phyloP scores from a whole-genome alignment of 192 early-diverging fungal genomes.

The Gigaspora rosea region DNA sequence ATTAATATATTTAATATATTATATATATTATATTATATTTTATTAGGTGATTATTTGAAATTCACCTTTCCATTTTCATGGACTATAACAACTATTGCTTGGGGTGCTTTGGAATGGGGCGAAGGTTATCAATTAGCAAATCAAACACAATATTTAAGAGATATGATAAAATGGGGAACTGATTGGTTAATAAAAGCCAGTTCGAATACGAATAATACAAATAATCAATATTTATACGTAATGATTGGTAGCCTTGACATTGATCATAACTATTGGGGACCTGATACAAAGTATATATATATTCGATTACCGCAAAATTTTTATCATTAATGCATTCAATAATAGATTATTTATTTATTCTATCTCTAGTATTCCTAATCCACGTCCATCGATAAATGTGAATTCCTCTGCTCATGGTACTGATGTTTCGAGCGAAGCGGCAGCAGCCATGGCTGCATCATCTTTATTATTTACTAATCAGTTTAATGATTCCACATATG shows the following conservation, averaged over 20 bases:
- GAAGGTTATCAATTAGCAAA: slow-evolving; percentile 54
- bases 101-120: slow-evolving; percentile 58
- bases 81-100: slow-evolving; percentile 47
- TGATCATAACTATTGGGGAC: slow-evolving; percentile 63
- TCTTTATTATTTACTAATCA: slow-evolving; percentile 54
- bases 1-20: neutral
- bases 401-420: slow-evolving; percentile 50
- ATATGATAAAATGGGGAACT: slow-evolving; percentile 60
- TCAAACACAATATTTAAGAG: slow-evolving; percentile 46
- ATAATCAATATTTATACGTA: slow-evolving; percentile 51
- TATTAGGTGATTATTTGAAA: slow-evolving; percentile 57
- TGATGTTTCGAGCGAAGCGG: slow-evolving; percentile 52
- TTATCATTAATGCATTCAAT: neutral
- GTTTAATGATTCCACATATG: slow-evolving; percentile 50
- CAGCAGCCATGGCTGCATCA: slow-evolving; percentile 57
- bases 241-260: slow-evolving; percentile 35
- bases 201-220: slow-evolving; percentile 42
- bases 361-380: slow-evolving; percentile 44
- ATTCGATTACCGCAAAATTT: neutral
- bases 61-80: slow-evolving; percentile 62
- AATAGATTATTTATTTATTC: neutral
- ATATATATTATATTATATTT: neutral
- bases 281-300: slow-evolving; percentile 37
- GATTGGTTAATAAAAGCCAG: slow-evolving; percentile 64
- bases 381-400: slow-evolving; percentile 51